Conservation (phyloP, 2,329 filamentous ascomycete species). For the Fusarium proliferatum region DNA sequence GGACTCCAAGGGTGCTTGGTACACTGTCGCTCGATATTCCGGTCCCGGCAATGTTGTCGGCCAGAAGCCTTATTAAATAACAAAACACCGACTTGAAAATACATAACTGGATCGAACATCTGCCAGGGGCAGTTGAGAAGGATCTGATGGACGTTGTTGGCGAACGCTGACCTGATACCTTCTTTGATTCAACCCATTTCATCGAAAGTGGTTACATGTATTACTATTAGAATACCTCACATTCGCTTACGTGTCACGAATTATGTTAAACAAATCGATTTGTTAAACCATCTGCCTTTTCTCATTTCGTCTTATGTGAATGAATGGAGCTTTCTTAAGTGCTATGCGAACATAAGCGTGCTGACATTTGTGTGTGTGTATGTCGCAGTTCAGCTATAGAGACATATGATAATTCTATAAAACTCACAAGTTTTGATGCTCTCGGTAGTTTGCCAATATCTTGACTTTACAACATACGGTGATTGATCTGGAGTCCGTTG, state of each 20-base stretch:
- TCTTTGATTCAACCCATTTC: slow-evolving; percentile 16
- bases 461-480: neutral
- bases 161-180: slow-evolving; percentile 13
- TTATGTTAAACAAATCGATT: neutral
- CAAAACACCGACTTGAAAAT: fast-evolving
- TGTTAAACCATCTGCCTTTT: neutral
- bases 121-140: neutral
- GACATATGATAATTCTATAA: no score
- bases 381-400: fast-evolving
- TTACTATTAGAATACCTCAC: slow-evolving; percentile 18
- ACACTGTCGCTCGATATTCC: slow-evolving; percentile 50
- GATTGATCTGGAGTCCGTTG: neutral
- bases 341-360: fast-evolving
- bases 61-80: slow-evolving; percentile 43
- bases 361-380: fast-evolving
- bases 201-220: neutral
- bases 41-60: slow-evolving; percentile 49
- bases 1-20: slow-evolving; percentile 45
- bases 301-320: fast-evolving
- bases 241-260: slow-evolving; percentile 17
- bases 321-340: neutral
- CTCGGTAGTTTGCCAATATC: fast-evolving
- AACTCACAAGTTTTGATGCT: fast-evolving
- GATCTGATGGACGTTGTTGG: neutral
- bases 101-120: no score